Percentiles rank a stretch among this genome's conserved stretches.
Evolutionary conservation across 2,329 filamentous ascomycete genomes (phyloP).

Genomic region (Nakataea oryzae): DNA sequence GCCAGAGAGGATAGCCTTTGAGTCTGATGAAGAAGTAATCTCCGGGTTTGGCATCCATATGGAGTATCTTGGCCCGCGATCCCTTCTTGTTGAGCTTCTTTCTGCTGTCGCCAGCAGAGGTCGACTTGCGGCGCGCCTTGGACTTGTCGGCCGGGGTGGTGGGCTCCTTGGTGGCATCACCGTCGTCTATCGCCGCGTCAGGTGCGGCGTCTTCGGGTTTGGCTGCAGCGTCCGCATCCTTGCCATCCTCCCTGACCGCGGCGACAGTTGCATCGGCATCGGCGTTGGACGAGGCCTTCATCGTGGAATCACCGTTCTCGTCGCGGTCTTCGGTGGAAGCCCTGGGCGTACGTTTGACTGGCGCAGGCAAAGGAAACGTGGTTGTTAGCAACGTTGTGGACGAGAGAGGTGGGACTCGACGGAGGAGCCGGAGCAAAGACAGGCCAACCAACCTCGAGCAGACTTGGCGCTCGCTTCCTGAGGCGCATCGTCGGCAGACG

Average conservation of each 20-base stretch:
- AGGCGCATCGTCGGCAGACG: not conserved
- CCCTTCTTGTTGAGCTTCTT: constrained; percentile 84
- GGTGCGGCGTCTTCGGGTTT: constrained; percentile 15
- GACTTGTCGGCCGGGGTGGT: constrained; percentile 24
- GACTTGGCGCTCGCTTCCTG: constrained; percentile 6
- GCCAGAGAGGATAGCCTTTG: constrained; percentile 93
- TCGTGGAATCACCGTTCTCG: constrained; percentile 44
- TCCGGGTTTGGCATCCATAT: constrained; percentile 77
- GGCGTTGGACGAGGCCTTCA: constrained; percentile 31
- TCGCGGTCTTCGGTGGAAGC: constrained; percentile 17
- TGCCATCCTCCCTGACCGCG: no score
- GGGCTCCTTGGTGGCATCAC: constrained; percentile 8
- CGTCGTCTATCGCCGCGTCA: constrained; percentile 20
- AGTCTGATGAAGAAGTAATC: constrained; percentile 88
- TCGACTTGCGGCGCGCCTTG: constrained; percentile 64
- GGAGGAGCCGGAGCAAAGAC: no score
- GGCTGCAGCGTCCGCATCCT: no score
- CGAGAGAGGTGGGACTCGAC: constrained; percentile 1
- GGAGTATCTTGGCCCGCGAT: constrained; percentile 59
- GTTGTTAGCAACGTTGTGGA: not conserved
- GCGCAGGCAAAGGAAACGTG: not conserved
- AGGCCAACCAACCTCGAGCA: constrained; percentile 4
- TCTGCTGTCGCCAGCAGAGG: constrained; percentile 54
- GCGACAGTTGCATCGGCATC: constrained; percentile 7
- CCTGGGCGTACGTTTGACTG: constrained; percentile 10